These are phyloP conservation scores for Pterocarpus santalinus DNA, from an alignment of 306 rosid genomes.

Conservation along the genomic window DNA sequence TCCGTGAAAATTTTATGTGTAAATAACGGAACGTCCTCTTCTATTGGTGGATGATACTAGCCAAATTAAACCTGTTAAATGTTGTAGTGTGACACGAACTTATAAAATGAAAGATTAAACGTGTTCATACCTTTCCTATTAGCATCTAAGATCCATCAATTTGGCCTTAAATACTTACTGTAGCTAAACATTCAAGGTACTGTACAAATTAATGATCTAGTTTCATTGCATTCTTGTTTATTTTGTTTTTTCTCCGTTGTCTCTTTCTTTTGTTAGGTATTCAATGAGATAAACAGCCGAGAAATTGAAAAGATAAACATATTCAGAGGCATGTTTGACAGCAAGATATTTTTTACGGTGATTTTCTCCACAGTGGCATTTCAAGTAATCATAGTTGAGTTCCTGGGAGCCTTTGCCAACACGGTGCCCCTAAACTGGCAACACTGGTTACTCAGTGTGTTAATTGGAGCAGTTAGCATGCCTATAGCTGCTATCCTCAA, in stretches of 20 bases:
- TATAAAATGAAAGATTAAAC: neutral
- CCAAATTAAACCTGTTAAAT: neutral
- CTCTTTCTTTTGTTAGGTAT: conserved; percentile 62
- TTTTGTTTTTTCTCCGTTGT: conserved; percentile 22
- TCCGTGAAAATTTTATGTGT: neutral
- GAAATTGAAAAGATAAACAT: conserved; percentile 88
- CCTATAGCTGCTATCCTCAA: conserved; percentile 72
- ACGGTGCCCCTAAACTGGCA: conserved; percentile 90
- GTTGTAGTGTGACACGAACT: neutral
- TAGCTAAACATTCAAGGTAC: neutral
- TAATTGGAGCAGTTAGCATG: conserved; percentile 81
- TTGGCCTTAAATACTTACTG: neutral
- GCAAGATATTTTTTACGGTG: conserved; percentile 77
- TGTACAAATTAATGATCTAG: neutral
- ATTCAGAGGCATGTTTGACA: conserved; percentile 78
- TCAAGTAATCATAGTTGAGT: conserved; percentile 78
- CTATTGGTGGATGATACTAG: neutral
- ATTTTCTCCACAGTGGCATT: conserved; percentile 71
- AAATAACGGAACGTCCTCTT: neutral
- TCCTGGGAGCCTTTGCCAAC: conserved; percentile 82
- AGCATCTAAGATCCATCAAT: neutral
- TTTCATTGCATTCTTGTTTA: neutral
- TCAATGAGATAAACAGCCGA: conserved; percentile 92
- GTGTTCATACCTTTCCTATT: conserved; percentile 3
- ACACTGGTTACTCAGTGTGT: conserved; percentile 74